Base-by-base conservation (phyloP, 2,329 filamentous ascomycete genomes). In the Arthrobotrys sphaeroides region DNA sequence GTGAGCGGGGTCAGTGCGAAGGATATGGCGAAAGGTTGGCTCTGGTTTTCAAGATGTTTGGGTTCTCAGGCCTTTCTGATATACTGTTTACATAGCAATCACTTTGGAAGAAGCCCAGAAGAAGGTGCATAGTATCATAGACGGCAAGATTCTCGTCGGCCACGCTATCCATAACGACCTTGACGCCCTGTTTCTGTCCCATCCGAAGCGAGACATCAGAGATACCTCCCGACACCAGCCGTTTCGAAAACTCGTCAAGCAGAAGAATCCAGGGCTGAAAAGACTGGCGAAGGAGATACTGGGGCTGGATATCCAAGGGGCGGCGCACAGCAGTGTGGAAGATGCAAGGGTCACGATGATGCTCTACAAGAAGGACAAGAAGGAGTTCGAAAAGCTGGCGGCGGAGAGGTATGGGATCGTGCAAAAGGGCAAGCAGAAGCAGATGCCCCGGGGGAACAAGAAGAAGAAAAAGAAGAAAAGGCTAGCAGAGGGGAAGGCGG, bases 331-430 rank as follows among this genome's bases (percentile, higher is more conserved):
- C 1, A 91, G 89, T 81, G 84, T 90, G 77, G 85, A 90, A 84
- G 95, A 99, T 84, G 95, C 95, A 1, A 86, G 93, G 78, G 93
- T 92, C 3, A 90, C 93, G 0, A 98, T 99, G 93, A 84, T 94
- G 67, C 84, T 99, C 43, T 98, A 96, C 81, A 87, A 91, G 77
- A 88, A 89, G 78, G 88, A 93, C 81, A 98, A 97, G 84, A 86
- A 89, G 16, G 91, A 87, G 0, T 97, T 99, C 81, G 95, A 98
- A 81, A 81, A 80, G 13, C 77, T 77, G 5, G 83, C 84, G 64
- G 83, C 83, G 66, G 84, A 84, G 70, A 86, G 82, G 28, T 70
- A 57, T 20, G 72, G 76, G 22, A 42, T 36, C 22, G 42, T 66
- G 51, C 68, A 67, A 45, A 49, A 51, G 24, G 72, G 72, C 10